Evolutionary conservation across 768 basidiomycete genomes (phyloP).

Genomic region (Termitomyces sp.): DNA sequence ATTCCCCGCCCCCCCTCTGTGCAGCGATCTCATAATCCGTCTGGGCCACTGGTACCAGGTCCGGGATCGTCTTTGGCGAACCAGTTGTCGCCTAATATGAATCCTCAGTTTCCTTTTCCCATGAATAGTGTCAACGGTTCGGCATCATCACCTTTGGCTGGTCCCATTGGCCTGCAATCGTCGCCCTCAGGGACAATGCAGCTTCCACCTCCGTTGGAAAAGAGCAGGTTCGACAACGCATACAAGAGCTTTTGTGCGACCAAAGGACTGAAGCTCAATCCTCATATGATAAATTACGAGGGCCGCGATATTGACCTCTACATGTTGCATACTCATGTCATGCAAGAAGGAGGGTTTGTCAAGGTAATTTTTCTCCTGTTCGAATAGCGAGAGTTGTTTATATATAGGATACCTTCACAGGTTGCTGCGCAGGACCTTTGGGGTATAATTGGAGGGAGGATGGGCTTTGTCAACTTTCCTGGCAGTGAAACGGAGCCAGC

Average conservation of each 20-base stretch:
- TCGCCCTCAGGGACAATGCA: slow-evolving; percentile 9
- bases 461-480: slow-evolving; percentile 65
- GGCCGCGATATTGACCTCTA: slow-evolving; percentile 57
- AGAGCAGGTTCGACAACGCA: slow-evolving; percentile 45
- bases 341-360: slow-evolving; percentile 49
- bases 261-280: slow-evolving; percentile 35
- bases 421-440: slow-evolving; percentile 55
- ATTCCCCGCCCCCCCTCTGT: slow-evolving; percentile 33
- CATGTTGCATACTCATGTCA: slow-evolving; percentile 53
- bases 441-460: slow-evolving; percentile 62
- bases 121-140: slow-evolving; percentile 6
- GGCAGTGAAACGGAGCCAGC: slow-evolving; percentile 57
- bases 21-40: slow-evolving; percentile 27
- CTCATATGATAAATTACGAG: slow-evolving; percentile 44
- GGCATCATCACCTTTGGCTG: slow-evolving; percentile 11
- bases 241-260: slow-evolving; percentile 46
- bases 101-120: slow-evolving; percentile 21
- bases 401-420: slow-evolving; percentile 24
- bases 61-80: slow-evolving; percentile 22
- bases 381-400: not conserved
- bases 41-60: not conserved
- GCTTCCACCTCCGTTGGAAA: slow-evolving; percentile 42
- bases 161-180: slow-evolving; percentile 3
- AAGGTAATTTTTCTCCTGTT: slow-evolving; percentile 32
- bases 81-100: slow-evolving; percentile 29